Base-by-base conservation (phyloP, 1,139 yeast genomes). In the Debaryomyces subglobosus region DNA sequence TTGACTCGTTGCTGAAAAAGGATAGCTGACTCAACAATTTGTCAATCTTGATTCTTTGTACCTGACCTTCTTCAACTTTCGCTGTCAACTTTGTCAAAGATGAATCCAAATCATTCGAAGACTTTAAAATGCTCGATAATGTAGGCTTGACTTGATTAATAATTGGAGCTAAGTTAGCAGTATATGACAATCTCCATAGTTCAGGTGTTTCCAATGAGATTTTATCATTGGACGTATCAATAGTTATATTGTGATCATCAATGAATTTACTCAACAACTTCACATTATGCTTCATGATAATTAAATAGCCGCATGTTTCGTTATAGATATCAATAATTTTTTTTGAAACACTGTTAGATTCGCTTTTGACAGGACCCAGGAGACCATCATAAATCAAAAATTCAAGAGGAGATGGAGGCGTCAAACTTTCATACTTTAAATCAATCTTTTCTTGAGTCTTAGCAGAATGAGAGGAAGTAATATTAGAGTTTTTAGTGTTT, bases 221-320 rank as follows among this genome's bases (percentile, higher is more conserved):
- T 16, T 24, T 44, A 16, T 2, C 15, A 21, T 35, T 16, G 12
- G 39, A 12, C 13, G 23, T 7, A 16, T 39, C 13, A 13, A 24
- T 9, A 4, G 13, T 44, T 12, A 41, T 42, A 18, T 44, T 49
- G 12, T 53, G 53, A n/a, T 50, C 51, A 13, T 49, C 48, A 12
- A 59, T 43, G 32, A 51, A 53, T 3, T 41, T 21, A 8, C 49
- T 53, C 15, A 63, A 49, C 16, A 44, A 8, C 13, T 48, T n/a
- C 3, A 53, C 34, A 44, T 63, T 63, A 10, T 45, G 34, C 9
- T 50, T 47, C 23, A 61, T 45, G 12, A 62, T 49, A 25, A 45
- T 21, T 24, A 61, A 45, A 40, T 60, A 50, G 4, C 65, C 71
- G 36, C 59, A 46, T 0, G 68, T 59, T 18, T 46, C 51, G 40